These are phyloP conservation scores for Acer negundo DNA, from an alignment of 345 rosid species.

Conservation along the genomic window DNA sequence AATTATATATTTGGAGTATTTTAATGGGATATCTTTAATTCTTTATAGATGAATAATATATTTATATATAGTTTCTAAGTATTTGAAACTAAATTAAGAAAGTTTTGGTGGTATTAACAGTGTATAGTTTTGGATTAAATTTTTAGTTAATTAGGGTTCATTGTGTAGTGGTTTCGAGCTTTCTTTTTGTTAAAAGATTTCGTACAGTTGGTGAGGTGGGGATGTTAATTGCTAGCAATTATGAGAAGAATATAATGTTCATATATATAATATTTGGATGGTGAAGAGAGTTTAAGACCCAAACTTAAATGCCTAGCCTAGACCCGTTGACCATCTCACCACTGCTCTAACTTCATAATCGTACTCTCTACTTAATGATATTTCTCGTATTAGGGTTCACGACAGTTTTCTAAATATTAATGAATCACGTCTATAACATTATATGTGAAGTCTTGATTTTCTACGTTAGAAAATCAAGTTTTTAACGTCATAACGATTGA, in stretches of 20 bases:
- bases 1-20: neutral
- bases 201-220: constrained; percentile 32
- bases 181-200: constrained; percentile 13
- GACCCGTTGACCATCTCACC: constrained; percentile 6
- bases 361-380: too few species aligned
- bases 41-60: neutral
- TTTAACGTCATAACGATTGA: too few species aligned
- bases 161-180: neutral
- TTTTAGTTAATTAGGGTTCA: neutral
- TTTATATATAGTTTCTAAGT: neutral
- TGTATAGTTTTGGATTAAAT: neutral
- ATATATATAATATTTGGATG: constrained; percentile 4
- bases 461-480: too few species aligned
- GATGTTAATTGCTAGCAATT: constrained; percentile 34
- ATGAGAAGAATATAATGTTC: constrained; percentile 19
- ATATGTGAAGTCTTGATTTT: too few species aligned
- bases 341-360: neutral
- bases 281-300: constrained; percentile 8
- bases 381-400: too few species aligned
- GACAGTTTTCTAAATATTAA: too few species aligned
- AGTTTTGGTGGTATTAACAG: neutral
- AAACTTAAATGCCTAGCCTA: constrained; percentile 20
- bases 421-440: too few species aligned
- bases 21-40: neutral
- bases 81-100: neutral